phyloP scores from a whole-genome alignment of 495 filamentous ascomycete genomes.

The Cetradonia linearis region DNA sequence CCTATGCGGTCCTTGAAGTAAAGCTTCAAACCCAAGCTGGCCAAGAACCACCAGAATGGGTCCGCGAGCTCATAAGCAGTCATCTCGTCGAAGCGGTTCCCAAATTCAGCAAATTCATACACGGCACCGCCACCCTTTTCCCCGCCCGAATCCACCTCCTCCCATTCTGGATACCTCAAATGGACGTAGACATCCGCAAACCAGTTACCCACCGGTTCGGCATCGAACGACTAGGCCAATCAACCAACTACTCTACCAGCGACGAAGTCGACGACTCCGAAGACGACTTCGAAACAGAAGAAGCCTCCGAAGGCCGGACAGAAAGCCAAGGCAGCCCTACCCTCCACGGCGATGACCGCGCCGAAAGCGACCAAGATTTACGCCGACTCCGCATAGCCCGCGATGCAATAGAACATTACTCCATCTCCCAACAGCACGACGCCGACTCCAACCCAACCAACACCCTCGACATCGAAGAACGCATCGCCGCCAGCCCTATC shows the following conservation, averaged over 20 bases:
- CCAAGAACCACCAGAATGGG: slow-evolving; percentile 96
- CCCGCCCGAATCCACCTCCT: slow-evolving; percentile 80
- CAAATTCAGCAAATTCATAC: slow-evolving; percentile 99
- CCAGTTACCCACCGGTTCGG: slow-evolving; percentile 76
- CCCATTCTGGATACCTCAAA: slow-evolving; percentile 96
- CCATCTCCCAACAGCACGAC: slow-evolving; percentile 39
- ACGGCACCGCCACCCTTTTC: slow-evolving; percentile 80
- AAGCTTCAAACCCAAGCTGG: slow-evolving; percentile 95
- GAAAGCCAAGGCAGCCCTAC: slow-evolving; percentile 16
- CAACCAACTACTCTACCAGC: slow-evolving; percentile 62
- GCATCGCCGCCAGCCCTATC: slow-evolving; percentile 50
- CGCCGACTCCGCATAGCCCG: slow-evolving; percentile 38
- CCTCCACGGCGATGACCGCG: slow-evolving; percentile 16
- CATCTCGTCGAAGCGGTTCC: slow-evolving; percentile 96
- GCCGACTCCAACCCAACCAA: slow-evolving; percentile 30
- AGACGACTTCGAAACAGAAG: slow-evolving; percentile 36
- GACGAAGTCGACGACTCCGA: slow-evolving; percentile 53
- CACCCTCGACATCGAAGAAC: slow-evolving; percentile 65
- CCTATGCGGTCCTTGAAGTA: slow-evolving; percentile 92
- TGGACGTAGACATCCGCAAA: slow-evolving; percentile 96
- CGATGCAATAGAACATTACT: slow-evolving; percentile 37
- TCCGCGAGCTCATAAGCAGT: slow-evolving; percentile 78
- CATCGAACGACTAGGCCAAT: slow-evolving; percentile 68
- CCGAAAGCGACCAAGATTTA: slow-evolving; percentile 24
- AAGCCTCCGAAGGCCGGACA: slow-evolving; percentile 19